Conservation (phyloP, 208 protist genomes). For the Novymonas esmeraldas region DNA sequence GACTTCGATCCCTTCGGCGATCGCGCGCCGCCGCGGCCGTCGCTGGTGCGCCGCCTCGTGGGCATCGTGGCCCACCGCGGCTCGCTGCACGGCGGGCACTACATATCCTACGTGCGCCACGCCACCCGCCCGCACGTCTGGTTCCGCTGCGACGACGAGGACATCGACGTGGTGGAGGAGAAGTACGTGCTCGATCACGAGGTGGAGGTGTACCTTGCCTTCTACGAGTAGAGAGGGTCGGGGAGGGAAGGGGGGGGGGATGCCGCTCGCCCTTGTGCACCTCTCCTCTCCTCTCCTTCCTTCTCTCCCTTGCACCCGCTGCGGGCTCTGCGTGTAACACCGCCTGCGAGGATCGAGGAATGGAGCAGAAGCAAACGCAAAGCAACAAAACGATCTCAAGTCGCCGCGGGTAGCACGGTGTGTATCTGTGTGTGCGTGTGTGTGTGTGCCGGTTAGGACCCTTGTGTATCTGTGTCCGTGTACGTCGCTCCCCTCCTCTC, state of each 20-base stretch:
- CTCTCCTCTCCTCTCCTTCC: no score
- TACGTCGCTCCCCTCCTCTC: background rate
- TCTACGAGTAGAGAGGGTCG: constrained; percentile 76
- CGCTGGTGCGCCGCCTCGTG: constrained; percentile 60
- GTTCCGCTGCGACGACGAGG: constrained; percentile 90
- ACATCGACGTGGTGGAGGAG: constrained; percentile 74
- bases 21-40: constrained; percentile 22
- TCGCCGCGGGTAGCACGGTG: no score
- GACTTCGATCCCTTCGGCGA: constrained; percentile 47
- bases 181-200: constrained; percentile 48
- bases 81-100: constrained; percentile 85
- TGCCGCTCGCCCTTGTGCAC: no score
- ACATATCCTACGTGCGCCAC: constrained; percentile 85
- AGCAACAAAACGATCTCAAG: no score
- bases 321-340: no score
- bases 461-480: background rate
- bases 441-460: background rate
- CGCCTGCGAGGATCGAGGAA: no score
- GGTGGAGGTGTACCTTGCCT: constrained; percentile 79
- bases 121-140: constrained; percentile 52
- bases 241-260: background rate
- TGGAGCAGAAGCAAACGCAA: constrained; percentile 8
- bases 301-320: no score
- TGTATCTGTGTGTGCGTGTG: background rate
- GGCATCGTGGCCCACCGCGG: constrained; percentile 87